Base-by-base conservation (phyloP, 2,329 filamentous ascomycete species). In the Stemphylium vesicarium region DNA sequence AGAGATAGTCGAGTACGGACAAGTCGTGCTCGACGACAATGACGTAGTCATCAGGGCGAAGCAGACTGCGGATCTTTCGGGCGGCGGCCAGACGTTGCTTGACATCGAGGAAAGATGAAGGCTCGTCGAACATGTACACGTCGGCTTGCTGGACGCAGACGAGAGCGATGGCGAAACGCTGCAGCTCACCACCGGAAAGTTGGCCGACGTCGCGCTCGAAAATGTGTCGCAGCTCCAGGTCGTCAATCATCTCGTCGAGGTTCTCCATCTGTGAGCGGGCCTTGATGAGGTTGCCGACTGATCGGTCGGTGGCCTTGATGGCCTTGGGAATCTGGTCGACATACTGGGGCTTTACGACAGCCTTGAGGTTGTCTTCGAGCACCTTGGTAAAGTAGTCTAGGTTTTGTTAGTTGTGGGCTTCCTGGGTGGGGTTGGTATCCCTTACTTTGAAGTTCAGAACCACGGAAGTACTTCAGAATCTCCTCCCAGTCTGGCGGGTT, bases 11-110 rank as follows among this genome's bases (percentile, higher is more conserved):
- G 40, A 99, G 85, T 39, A 99, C 93, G 41, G 94, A 96, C 83
- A 99, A 83, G 86, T 99, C 95, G 87, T 99, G 95, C 85, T 99
- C 95, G 69, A 99, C 95, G 60, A 97, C 94, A 69, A 99, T 98
- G 71, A 99, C 91, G 75, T 98, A 99, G 81, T 96, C 91, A 69
- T 97, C 86, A 41, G 92, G 87, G 42, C 91, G 86, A 50, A 97
- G 85, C 44, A 99, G 87, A 61, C 91, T 93, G 64, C 95, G 92
- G 70, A 99, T 98, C 67, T 96, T 91, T 68, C 89, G 87, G 68
- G 92, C 94, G 60, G 96, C 95, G 66, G 89, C 90, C 65, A 99
- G 82, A 88, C 95, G 91, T 80, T 99, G 95, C 85, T 98, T 98
- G 75, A 99, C 95, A 89, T 99, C 96, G 54, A 99, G 86, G 79